A percentile compares a stretch with the other conserved stretches of the same genome.
These are phyloP conservation scores for Xylariaceae sp. DNA, from an alignment of 2,329 filamentous ascomycete species.

Conservation along the genomic window DNA sequence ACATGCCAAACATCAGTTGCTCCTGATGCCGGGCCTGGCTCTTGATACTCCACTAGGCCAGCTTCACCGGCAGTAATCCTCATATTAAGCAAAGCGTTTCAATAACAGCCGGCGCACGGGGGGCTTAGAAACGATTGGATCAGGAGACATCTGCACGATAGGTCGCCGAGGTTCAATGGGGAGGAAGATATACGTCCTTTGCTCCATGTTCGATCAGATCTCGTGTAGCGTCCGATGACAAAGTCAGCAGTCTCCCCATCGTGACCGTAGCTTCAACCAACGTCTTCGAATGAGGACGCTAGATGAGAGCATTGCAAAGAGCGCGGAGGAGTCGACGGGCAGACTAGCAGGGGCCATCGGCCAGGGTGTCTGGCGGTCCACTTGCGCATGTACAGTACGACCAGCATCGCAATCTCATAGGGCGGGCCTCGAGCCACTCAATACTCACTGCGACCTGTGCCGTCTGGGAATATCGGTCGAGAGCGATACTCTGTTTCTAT, in stretches of 20 bases:
- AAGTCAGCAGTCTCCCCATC: conserved; percentile 13
- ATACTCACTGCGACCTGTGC: conserved; percentile 28
- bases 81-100: too few relatives aligned
- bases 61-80: too few relatives aligned
- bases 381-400: conserved; percentile 27
- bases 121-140: too few relatives aligned
- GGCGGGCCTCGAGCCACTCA: conserved; percentile 29
- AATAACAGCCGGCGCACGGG: too few relatives aligned
- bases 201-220: background rate
- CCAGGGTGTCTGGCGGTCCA: conserved; percentile 25
- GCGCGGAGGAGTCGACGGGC: conserved; percentile 25
- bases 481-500: conserved; percentile 27
- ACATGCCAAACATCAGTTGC: too few relatives aligned
- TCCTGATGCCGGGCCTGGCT: too few relatives aligned
- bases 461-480: conserved; percentile 25
- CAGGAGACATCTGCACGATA: too few relatives aligned
- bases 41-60: too few relatives aligned
- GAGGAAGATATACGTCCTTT: too few relatives aligned
- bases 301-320: too few relatives aligned
- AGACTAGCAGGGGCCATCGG: conserved; percentile 26
- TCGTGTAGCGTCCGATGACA: conserved; percentile 12
- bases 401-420: conserved; percentile 30
- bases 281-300: conserved; percentile 23
- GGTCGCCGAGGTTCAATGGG: conserved; percentile 1
- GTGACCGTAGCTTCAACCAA: conserved; percentile 7